phyloP scores from a whole-genome alignment of 2,329 filamentous ascomycete species.

The Orbilia brochopaga region DNA sequence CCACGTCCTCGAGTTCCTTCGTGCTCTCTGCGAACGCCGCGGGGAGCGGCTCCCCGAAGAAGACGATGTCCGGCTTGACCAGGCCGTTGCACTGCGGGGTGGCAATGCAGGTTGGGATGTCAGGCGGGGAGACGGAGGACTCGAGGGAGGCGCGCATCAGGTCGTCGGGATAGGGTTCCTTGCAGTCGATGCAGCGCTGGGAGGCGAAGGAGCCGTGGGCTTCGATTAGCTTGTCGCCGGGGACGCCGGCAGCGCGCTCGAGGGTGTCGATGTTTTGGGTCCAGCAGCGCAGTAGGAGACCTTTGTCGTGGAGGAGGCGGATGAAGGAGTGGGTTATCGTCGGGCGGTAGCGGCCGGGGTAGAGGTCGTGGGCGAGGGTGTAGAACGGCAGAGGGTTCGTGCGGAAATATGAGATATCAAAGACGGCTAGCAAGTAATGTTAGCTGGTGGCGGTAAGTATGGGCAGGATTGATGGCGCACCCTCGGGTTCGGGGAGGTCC shows the following conservation, averaged over 20 bases:
- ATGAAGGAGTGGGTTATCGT: conserved; percentile 92
- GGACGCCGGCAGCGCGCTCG: conserved; percentile 84
- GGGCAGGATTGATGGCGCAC: conserved; percentile 18
- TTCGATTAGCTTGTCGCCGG: conserved; percentile 80
- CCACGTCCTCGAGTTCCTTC: conserved; percentile 67
- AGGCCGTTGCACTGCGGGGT: conserved; percentile 70
- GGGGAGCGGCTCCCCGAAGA: conserved; percentile 81
- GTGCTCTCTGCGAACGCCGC: conserved; percentile 68
- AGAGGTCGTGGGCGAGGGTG: conserved; percentile 85
- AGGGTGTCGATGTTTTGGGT: conserved; percentile 94
- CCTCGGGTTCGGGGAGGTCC: conserved; percentile 75
- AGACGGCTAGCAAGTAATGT: conserved; percentile 70
- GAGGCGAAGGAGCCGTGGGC: conserved; percentile 94
- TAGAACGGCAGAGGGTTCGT: conserved; percentile 88
- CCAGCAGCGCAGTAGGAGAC: conserved; percentile 81
- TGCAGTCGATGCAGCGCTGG: conserved; percentile 91
- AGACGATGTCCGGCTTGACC: conserved; percentile 93
- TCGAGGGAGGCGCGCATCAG: conserved; percentile 56
- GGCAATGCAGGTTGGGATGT: conserved; percentile 32
- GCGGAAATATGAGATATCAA: conserved; percentile 89
- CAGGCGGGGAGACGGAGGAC: conserved; percentile 6
- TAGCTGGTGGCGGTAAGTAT: background rate
- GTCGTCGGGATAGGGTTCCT: conserved; percentile 71
- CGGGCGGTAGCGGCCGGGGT: conserved; percentile 85
- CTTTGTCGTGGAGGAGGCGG: conserved; percentile 77